Evolutionary conservation across 495 filamentous ascomycete genomes (phyloP).

Genomic region (Rhizodiscina lignyota): DNA sequence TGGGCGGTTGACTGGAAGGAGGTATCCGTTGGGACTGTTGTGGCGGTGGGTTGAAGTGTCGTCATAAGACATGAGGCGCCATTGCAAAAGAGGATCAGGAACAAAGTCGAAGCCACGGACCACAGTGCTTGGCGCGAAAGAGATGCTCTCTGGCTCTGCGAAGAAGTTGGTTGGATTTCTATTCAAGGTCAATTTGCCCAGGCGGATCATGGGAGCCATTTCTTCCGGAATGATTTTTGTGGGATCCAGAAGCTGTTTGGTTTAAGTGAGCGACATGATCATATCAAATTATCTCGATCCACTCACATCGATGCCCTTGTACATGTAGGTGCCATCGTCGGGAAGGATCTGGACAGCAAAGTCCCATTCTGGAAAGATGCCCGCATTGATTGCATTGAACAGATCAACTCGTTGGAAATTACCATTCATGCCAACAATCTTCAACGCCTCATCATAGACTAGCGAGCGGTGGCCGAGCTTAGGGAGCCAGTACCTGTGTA

Average conservation of each 20-base stretch:
- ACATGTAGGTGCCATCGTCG: too few relatives aligned
- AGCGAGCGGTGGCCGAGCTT: too few relatives aligned
- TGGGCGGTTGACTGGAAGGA: slow-evolving; percentile 56
- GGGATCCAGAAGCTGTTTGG: slow-evolving; percentile 61
- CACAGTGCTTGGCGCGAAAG: slow-evolving; percentile 57
- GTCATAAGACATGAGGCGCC: slow-evolving; percentile 60
- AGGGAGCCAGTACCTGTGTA: too few relatives aligned
- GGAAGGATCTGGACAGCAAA: too few relatives aligned
- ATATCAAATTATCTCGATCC: slow-evolving; percentile 47
- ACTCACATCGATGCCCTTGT: too few relatives aligned
- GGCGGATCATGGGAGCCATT: slow-evolving; percentile 47
- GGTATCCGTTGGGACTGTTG: slow-evolving; percentile 55
- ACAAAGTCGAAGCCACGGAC: slow-evolving; percentile 44
- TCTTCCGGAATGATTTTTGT: slow-evolving; percentile 59
- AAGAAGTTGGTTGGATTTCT: slow-evolving; percentile 47
- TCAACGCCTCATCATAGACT: slow-evolving; percentile 21
- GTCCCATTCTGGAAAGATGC: slow-evolving; percentile 50
- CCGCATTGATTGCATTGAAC: slow-evolving; percentile 47
- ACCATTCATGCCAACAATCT: slow-evolving; percentile 45
- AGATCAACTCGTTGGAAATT: slow-evolving; percentile 59
- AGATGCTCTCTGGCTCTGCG: slow-evolving; percentile 61
- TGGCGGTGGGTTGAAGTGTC: slow-evolving; percentile 60
- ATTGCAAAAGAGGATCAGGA: slow-evolving; percentile 59
- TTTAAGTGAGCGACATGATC: slow-evolving; percentile 55
- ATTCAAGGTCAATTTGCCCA: slow-evolving; percentile 56